Evolutionary conservation across 176 grass and related monocot species (phyloP).

Genomic region (Ananas comosus): DNA sequence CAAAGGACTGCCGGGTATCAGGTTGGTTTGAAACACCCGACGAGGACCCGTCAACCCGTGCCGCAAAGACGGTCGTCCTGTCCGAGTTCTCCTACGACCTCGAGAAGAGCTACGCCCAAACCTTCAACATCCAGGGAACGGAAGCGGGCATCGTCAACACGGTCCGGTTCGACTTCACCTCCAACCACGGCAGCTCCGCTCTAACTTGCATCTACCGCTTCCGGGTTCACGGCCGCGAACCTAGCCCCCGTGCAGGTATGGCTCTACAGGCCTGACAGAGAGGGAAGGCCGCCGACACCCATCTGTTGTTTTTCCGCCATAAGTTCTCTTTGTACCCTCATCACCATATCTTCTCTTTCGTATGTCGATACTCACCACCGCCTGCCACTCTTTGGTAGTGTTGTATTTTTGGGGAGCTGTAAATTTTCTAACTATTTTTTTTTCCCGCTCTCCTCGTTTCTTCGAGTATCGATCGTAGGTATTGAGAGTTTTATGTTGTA

Average conservation of each 20-base stretch:
- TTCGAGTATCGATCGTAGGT: neutral
- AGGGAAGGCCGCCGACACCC: neutral
- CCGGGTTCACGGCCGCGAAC: slow-evolving; percentile 53
- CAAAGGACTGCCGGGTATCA: slow-evolving; percentile 43
- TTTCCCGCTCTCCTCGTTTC: neutral
- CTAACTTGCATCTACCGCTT: slow-evolving; percentile 69
- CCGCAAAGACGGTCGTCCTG: slow-evolving; percentile 21
- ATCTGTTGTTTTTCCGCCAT: neutral
- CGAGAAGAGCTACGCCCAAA: slow-evolving; percentile 51
- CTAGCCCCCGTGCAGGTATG: slow-evolving; percentile 2
- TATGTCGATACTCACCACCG: neutral
- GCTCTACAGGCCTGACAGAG: slow-evolving; percentile 17
- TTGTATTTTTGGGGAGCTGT: neutral
- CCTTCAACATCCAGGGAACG: slow-evolving; percentile 26
- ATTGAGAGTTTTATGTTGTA: neutral
- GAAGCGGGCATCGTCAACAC: slow-evolving; percentile 41
- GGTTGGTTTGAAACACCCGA: slow-evolving; percentile 44
- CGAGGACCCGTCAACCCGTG: slow-evolving; percentile 13
- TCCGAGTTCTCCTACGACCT: slow-evolving; percentile 48
- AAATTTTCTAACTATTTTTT: neutral
- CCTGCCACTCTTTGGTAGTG: neutral
- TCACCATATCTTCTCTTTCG: neutral
- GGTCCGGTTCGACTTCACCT: slow-evolving; percentile 52
- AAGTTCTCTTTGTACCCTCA: neutral
- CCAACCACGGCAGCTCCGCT: slow-evolving; percentile 53